Conservation (phyloP, 257 asterid species). For the Gentiana macrophylla region DNA sequence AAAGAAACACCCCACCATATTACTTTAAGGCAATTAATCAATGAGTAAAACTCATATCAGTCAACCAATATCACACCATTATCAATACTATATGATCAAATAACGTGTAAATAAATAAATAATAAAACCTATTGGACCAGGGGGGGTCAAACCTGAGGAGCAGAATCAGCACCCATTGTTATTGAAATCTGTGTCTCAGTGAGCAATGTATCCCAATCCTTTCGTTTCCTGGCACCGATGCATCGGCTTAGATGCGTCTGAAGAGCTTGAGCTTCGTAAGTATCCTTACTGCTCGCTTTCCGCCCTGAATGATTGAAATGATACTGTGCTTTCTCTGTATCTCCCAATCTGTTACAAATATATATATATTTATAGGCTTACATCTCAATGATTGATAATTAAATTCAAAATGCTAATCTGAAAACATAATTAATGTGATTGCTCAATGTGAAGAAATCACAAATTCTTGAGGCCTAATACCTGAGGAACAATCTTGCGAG, state of each 20-base stretch:
- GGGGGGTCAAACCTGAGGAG: conserved; percentile 34
- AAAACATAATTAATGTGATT: too few relatives aligned
- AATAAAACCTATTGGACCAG: too few relatives aligned
- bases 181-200: conserved; percentile 24
- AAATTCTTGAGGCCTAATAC: conserved; percentile 11
- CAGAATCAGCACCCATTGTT: conserved; percentile 47
- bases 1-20: too few relatives aligned
- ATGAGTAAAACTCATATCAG: too few relatives aligned
- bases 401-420: background rate
- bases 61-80: too few relatives aligned
- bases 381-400: too few relatives aligned
- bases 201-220: conserved; percentile 39
- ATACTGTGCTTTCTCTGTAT: conserved; percentile 35
- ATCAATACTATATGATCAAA: too few relatives aligned
- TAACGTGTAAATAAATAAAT: too few relatives aligned
- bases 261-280: conserved; percentile 31
- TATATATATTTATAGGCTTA: too few relatives aligned
- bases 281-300: conserved; percentile 30
- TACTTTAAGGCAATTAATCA: too few relatives aligned
- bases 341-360: conserved; percentile 38
- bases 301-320: conserved; percentile 37
- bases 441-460: too few relatives aligned
- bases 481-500: conserved; percentile 45
- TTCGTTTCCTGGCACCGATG: conserved; percentile 19
- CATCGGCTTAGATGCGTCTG: conserved; percentile 24